phyloP scores from a whole-genome alignment of 2,329 filamentous ascomycete genomes.

The Didymella lethalis region DNA sequence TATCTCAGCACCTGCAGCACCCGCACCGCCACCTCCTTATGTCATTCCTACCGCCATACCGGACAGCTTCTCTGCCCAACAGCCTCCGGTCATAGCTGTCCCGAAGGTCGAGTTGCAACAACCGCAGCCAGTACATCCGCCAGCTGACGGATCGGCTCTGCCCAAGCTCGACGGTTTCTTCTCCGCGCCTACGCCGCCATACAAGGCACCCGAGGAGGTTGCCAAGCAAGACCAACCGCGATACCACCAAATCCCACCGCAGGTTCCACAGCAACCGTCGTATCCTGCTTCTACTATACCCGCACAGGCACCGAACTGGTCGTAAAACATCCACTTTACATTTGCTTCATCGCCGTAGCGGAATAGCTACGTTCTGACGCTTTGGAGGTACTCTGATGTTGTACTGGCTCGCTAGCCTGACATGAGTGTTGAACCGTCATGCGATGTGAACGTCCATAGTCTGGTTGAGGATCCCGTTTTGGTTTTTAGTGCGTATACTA shows the following conservation, averaged over 20 bases:
- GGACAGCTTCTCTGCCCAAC: conserved; percentile 20
- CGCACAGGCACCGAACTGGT: conserved; percentile 27
- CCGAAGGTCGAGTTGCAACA: conserved; percentile 17
- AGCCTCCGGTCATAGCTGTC: not conserved
- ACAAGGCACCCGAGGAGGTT: conserved; percentile 31
- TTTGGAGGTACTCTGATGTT: not conserved
- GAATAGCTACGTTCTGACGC: no score
- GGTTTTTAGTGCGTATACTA: not conserved
- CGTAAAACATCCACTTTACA: conserved; percentile 17
- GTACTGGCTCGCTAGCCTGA: not conserved
- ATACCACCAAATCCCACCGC: not conserved
- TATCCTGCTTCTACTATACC: not conserved
- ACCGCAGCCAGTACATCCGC: not conserved
- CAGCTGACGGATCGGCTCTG: not conserved
- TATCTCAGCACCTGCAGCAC: not conserved
- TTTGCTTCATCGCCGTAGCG: not conserved
- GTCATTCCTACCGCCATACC: conserved; percentile 1
- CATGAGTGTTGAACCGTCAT: not conserved
- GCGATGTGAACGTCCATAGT: not conserved
- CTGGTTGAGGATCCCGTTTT: not conserved
- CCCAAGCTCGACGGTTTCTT: conserved; percentile 28
- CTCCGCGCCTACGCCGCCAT: conserved; percentile 34
- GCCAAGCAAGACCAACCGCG: conserved; percentile 4
- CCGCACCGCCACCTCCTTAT: conserved; percentile 4
- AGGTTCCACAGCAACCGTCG: not conserved